Base-by-base conservation (phyloP, 2,329 filamentous ascomycete species). In the Ascomycota sp. region DNA sequence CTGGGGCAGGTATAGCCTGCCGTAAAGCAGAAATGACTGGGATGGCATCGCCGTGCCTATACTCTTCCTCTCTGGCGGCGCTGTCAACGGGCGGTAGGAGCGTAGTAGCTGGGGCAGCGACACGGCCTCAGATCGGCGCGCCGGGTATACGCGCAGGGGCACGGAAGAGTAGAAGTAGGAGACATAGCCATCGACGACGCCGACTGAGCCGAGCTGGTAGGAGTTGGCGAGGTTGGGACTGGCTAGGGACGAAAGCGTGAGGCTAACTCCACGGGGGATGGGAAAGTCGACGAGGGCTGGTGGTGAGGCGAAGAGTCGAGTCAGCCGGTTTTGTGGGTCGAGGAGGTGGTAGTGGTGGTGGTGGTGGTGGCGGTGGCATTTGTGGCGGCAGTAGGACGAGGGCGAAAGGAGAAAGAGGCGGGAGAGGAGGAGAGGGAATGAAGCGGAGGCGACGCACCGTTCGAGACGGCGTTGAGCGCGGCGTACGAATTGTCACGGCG, bases 141-240 rank as follows among this genome's bases (percentile, higher is more conserved):
- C 51, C 62, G 82, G 38, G 56, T 68, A 56, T 30, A 74, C 61
- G 24, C 62, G 57, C 33, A 95, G 65, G 9, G 82, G 74, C 7
- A 89, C 63, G 3, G 82, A 92, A 29, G 83, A 91, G 59, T 92
- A 95, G 31, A 98, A 69, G 55, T 95, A 98, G 10, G 85, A 92
- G 33, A 98, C 69, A n/a, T 83, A 93, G 48, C 89, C 89, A 56
- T 95, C 86, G 30, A 98, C 85, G 23, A 92, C 65, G 35, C 86
- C 89, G 11, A 91, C 68, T 25, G 76, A 91, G 35, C 83, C 82
- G 27, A 98, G 69, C 25, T 81, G 78, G 53, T 98, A 98, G 23
- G 83, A 86, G 11, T 85, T 92, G 17, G 85, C 86, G 44, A 95
- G 94, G 51, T 93, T 82, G 7, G 82, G 76, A 12, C 85, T 85